Evolutionary conservation across 2,329 filamentous ascomycete genomes (phyloP).

Genomic region (Alternaria solani): DNA sequence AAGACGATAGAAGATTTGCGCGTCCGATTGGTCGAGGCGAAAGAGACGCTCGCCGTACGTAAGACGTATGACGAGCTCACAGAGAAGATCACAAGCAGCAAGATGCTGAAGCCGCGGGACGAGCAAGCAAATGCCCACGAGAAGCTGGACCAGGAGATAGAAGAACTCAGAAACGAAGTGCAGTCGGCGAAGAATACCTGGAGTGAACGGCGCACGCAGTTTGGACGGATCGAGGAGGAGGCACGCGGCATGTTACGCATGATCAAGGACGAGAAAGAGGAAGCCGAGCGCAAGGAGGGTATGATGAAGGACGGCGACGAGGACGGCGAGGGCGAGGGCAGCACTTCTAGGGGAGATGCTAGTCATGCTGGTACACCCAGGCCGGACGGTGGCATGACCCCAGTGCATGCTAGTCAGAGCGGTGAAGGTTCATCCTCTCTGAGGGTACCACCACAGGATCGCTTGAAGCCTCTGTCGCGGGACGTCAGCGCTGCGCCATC

Average conservation of each 20-base stretch:
- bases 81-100: slow-evolving; percentile 84
- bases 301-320: slow-evolving; percentile 55
- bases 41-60: slow-evolving; percentile 74
- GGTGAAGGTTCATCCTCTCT: slow-evolving; percentile 39
- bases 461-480: slow-evolving; percentile 43
- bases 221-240: slow-evolving; percentile 87
- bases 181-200: slow-evolving; percentile 82
- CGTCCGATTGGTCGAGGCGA: slow-evolving; percentile 72
- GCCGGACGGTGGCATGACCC: slow-evolving; percentile 53
- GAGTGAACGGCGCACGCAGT: slow-evolving; percentile 84
- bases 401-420: slow-evolving; percentile 47
- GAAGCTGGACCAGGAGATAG: slow-evolving; percentile 88
- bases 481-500: slow-evolving; percentile 38
- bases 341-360: slow-evolving; percentile 44
- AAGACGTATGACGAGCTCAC: slow-evolving; percentile 89
- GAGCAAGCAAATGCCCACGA: slow-evolving; percentile 80
- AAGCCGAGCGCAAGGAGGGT: slow-evolving; percentile 86
- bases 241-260: slow-evolving; percentile 83
- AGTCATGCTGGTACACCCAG: slow-evolving; percentile 58
- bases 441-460: slow-evolving; percentile 42
- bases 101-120: slow-evolving; percentile 80
- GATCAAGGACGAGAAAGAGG: slow-evolving; percentile 94
- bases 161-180: slow-evolving; percentile 84
- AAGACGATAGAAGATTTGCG: slow-evolving; percentile 77
- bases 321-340: slow-evolving; percentile 52